phyloP scores from a whole-genome alignment of 1,139 yeast genomes.

The Nadsonia commutata region DNA sequence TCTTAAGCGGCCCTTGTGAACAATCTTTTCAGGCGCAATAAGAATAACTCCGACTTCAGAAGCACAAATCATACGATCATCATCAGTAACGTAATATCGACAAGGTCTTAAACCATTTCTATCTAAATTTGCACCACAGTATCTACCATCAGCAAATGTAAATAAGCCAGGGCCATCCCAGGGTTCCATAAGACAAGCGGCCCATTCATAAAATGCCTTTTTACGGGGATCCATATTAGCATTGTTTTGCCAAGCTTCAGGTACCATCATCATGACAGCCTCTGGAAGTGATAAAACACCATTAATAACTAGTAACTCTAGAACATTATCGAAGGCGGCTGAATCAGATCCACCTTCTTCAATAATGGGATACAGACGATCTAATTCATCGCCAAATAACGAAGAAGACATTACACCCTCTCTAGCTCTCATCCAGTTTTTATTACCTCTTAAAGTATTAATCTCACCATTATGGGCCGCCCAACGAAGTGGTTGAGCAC shows the following conservation, averaged over 20 bases:
- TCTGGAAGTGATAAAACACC: constrained; percentile 90
- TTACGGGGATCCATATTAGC: constrained; percentile 74
- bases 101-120: constrained; percentile 97
- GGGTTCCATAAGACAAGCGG: constrained; percentile 97
- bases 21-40: constrained; percentile 66
- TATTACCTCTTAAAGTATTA: constrained; percentile 92
- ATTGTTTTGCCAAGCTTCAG: constrained; percentile 97
- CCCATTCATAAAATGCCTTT: constrained; percentile 97
- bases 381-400: constrained; percentile 83
- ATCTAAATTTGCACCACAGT: constrained; percentile 96
- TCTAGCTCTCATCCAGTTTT: constrained; percentile 98
- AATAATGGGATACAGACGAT: constrained; percentile 80
- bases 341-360: constrained; percentile 99
- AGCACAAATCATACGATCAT: constrained; percentile 92
- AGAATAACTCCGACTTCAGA: constrained; percentile 96
- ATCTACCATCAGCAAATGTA: constrained; percentile 93
- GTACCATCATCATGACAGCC: constrained; percentile 93
- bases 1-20: constrained; percentile 84
- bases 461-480: constrained; percentile 99
- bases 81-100: constrained; percentile 89
- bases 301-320: constrained; percentile 80
- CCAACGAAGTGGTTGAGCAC: constrained; percentile 96
- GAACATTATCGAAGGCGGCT: constrained; percentile 94
- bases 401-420: constrained; percentile 91
- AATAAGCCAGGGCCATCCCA: constrained; percentile 99